These are phyloP conservation scores for Pachysolen tannophilus DNA, from an alignment of 805 yeast genomes.

Conservation along the genomic window DNA sequence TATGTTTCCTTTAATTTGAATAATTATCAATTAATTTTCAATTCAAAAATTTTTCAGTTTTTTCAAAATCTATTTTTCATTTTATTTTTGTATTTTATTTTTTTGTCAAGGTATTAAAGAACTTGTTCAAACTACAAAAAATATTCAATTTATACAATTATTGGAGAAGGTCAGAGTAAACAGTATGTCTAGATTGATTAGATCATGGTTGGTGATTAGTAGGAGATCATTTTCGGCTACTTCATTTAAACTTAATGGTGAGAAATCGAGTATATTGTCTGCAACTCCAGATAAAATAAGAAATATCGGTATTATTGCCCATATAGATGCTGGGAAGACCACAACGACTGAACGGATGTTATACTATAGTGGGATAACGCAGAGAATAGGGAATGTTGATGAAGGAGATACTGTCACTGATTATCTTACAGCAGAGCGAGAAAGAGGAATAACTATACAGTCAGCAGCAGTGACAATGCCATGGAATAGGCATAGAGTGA, in stretches of 20 bases:
- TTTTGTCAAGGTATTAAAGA: too few relatives aligned
- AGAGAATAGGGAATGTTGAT: constrained; percentile 85
- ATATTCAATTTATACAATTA: too few relatives aligned
- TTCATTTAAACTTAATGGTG: not conserved
- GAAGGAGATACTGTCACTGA: constrained; percentile 97
- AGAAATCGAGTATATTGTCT: constrained; percentile 1
- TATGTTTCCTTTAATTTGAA: too few relatives aligned
- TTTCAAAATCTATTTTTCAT: too few relatives aligned
- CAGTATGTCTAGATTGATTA: too few relatives aligned
- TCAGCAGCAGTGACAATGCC: constrained; percentile 91
- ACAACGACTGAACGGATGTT: constrained; percentile 96
- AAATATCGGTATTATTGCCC: constrained; percentile 97
- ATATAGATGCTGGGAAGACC: constrained; percentile 97
- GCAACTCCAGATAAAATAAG: constrained; percentile 38
- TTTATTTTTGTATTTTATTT: too few relatives aligned
- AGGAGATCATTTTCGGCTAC: not conserved
- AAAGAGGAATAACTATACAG: constrained; percentile 92
- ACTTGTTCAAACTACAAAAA: too few relatives aligned
- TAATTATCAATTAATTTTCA: too few relatives aligned
- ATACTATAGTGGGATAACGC: constrained; percentile 77
- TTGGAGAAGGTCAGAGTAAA: too few relatives aligned
- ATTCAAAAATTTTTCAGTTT: too few relatives aligned
- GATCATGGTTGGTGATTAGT: too few relatives aligned
- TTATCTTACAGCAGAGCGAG: constrained; percentile 80
- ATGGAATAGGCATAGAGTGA: constrained; percentile 68